Percentiles rank a stretch among this genome's conserved stretches.
These are phyloP conservation scores for Phytophthora syringae DNA, from an alignment of 352 stramenopile species.

Conservation along the genomic window DNA sequence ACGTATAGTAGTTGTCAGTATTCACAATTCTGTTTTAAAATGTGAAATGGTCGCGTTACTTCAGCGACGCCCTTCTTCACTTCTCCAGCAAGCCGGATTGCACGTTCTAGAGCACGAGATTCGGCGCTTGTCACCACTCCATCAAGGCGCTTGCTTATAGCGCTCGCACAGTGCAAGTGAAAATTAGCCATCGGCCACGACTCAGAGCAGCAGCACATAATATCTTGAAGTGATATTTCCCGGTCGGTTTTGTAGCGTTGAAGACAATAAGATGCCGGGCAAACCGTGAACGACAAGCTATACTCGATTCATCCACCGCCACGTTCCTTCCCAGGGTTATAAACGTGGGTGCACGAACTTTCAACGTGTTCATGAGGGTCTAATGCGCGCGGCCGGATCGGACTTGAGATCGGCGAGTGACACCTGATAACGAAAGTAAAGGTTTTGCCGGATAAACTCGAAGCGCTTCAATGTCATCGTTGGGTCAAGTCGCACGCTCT, in stretches of 20 bases:
- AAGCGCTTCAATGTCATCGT: neutral
- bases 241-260: constrained; percentile 2
- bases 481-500: neutral
- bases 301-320: constrained; percentile 4
- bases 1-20: constrained; percentile 15
- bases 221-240: constrained; percentile 16
- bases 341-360: neutral
- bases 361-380: constrained; percentile 7
- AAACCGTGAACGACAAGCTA: constrained; percentile 3
- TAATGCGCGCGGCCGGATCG: constrained; percentile 5
- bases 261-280: constrained; percentile 2
- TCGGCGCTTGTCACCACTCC: neutral
- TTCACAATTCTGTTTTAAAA: neutral
- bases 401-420: neutral
- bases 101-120: too few species aligned
- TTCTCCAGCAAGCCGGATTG: neutral
- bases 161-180: neutral
- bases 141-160: neutral
- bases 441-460: neutral
- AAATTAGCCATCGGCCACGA: constrained; percentile 8
- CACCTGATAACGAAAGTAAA: neutral
- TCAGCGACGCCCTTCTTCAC: neutral
- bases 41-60: neutral
- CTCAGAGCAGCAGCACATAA: constrained; percentile 12
- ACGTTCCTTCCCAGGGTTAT: constrained; percentile 1